Evolutionary conservation across 768 basidiomycete genomes (phyloP).

Genomic region (Suillus variegatus): DNA sequence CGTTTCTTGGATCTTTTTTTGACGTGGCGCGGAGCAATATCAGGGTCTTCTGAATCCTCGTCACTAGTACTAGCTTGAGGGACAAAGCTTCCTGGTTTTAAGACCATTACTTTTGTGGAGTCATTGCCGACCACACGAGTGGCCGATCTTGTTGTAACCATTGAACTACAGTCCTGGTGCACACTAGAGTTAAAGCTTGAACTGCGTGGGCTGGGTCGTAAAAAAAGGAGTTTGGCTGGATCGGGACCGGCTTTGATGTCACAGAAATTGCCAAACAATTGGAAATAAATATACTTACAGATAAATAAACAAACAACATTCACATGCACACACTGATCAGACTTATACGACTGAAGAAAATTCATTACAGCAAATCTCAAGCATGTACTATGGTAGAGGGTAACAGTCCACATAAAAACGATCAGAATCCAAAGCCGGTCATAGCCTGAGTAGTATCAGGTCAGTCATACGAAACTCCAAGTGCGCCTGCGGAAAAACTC

Average conservation of each 20-base stretch:
- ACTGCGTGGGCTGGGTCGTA: background rate
- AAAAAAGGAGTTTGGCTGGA: constrained; percentile 1
- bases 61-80: background rate
- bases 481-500: constrained; percentile 27
- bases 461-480: background rate
- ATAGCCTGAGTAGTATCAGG: constrained; percentile 44
- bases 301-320: background rate
- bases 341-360: background rate
- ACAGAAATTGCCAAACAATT: background rate
- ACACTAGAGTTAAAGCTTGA: background rate
- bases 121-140: background rate
- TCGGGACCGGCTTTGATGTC: background rate
- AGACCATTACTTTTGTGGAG: background rate
- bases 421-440: constrained; percentile 62
- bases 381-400: constrained; percentile 27
- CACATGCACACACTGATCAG: background rate
- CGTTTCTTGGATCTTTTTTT: constrained; percentile 1
- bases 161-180: background rate
- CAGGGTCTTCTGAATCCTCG: constrained; percentile 2
- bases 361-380: constrained; percentile 28
- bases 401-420: constrained; percentile 16
- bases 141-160: background rate
- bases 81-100: background rate
- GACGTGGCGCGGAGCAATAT: background rate
- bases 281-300: background rate